A percentile compares a stretch with the other conserved stretches of the same genome.
These are phyloP conservation scores for Fomitiporia mediterranea DNA, from an alignment of 1,284 basidiomycete genomes.

Conservation along the genomic window DNA sequence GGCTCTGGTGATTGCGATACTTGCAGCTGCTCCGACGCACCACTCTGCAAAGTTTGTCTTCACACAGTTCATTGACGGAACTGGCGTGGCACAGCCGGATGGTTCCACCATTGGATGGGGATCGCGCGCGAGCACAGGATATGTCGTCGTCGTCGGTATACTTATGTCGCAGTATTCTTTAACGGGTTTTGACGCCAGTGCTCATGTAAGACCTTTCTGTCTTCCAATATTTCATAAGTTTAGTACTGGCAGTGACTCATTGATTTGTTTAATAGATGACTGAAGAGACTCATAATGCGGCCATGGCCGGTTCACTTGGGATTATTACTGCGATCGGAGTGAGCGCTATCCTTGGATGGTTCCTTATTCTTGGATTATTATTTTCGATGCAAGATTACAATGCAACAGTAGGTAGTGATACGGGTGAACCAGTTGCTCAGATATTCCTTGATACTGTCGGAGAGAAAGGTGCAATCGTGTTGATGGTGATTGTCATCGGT, in stretches of 20 bases:
- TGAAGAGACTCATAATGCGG: slow-evolving; percentile 73
- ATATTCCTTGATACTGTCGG: slow-evolving; percentile 75
- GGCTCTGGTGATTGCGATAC: slow-evolving; percentile 58
- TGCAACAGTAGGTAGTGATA: slow-evolving; percentile 44
- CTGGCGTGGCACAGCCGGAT: slow-evolving; percentile 38
- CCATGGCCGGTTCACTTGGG: slow-evolving; percentile 59
- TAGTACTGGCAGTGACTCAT: too few relatives aligned
- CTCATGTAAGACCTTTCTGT: slow-evolving; percentile 49
- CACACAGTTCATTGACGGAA: slow-evolving; percentile 62
- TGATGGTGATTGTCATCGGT: slow-evolving; percentile 70
- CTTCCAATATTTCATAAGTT: too few relatives aligned
- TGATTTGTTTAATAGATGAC: slow-evolving; percentile 62
- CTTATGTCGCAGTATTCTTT: slow-evolving; percentile 70
- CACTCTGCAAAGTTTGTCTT: slow-evolving; percentile 69
- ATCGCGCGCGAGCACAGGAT: slow-evolving; percentile 58
- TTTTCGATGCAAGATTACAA: slow-evolving; percentile 73
- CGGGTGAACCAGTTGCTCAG: slow-evolving; percentile 69
- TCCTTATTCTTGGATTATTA: slow-evolving; percentile 63
- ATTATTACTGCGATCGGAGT: slow-evolving; percentile 73
- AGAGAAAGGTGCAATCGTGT: slow-evolving; percentile 60
- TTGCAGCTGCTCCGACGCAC: slow-evolving; percentile 64
- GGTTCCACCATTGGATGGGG: slow-evolving; percentile 55
- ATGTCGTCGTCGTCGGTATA: slow-evolving; percentile 66
- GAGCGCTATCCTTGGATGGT: slow-evolving; percentile 68
- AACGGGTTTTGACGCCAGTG: slow-evolving; percentile 68